Percentiles rank a stretch among this genome's conserved stretches.
Evolutionary conservation across 306 rosid species (phyloP).

Genomic region (Cucumis sativus): DNA sequence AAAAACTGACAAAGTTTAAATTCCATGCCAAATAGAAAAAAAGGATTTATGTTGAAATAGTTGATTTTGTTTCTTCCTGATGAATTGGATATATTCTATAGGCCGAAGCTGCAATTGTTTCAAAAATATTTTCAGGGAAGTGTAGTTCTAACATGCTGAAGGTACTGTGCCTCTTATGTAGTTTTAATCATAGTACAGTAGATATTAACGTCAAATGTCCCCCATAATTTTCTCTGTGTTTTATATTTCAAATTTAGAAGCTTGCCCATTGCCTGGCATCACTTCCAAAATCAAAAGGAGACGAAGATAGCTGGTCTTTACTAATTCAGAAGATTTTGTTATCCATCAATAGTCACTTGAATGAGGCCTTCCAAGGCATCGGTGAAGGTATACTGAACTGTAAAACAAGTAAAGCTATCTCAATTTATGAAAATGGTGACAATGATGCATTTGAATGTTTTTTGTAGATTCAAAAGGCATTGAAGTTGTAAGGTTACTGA

Average conservation of each 20-base stretch:
- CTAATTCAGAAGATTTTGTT: conserved; percentile 58
- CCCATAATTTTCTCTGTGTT: conserved; percentile 14
- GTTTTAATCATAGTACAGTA: background rate
- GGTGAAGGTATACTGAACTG: conserved; percentile 56
- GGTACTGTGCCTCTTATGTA: conserved; percentile 40
- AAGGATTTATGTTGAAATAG: background rate
- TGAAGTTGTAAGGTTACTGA: conserved; percentile 35
- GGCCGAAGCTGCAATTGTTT: conserved; percentile 66
- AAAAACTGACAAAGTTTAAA: background rate
- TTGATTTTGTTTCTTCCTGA: background rate
- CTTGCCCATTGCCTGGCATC: conserved; percentile 62
- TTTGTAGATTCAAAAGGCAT: conserved; percentile 35
- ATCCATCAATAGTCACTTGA: conserved; percentile 45
- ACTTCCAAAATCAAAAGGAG: conserved; percentile 79
- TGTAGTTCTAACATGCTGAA: conserved; percentile 49
- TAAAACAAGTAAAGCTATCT: background rate
- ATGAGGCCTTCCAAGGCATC: conserved; percentile 61
- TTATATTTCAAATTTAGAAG: conserved; percentile 47
- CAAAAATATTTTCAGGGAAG: conserved; percentile 42
- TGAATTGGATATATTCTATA: conserved; percentile 19
- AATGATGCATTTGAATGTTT: conserved; percentile 10
- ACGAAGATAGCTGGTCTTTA: conserved; percentile 74
- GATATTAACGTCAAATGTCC: background rate
- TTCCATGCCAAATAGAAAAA: background rate
- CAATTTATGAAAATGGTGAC: conserved; percentile 1